Base-by-base conservation (phyloP, 345 rosid species). In the Aurinia saxatilis region DNA sequence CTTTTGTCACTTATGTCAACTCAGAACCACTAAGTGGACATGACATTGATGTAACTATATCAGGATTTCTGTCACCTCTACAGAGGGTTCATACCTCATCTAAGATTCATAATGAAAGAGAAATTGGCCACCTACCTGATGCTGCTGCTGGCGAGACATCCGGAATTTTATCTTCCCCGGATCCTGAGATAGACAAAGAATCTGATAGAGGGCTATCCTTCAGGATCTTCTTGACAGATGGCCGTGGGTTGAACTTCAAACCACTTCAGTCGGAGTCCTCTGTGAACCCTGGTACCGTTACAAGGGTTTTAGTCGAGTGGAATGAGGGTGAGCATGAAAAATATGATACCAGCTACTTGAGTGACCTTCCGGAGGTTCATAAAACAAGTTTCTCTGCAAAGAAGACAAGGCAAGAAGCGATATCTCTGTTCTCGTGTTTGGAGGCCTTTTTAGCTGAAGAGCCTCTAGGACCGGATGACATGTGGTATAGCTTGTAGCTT, bases 401-500 rank as follows among this genome's bases (percentile, higher is more conserved):
- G 77, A 90, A 90, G 74, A 86, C 96, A 52, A 82, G 86, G 58
- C 96, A 85, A 72, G 99, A 93, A 80, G 87, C 88, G 45, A 82
- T 90, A 65, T 85, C 97, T 23, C 69, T 93, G 58, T 93, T 85
- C 79, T 93, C 96, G 7, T 93, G 99, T 67, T 74, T 93, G 80
- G 99, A 90, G 66, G 99, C 96, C 23, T 90, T 90, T 76, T 69
- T 93, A 84, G 87, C 85, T 36, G 99, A 93, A 72, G 99, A 93
- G 54, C 99, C 99, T 30, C 76, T 90, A 5, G 99, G 95, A 62
- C 99, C 96, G 14, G 90, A 93, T 67, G 99, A 90, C 66, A 93
- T 93, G 99, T 93, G 99, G 99, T 90, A 71, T 56, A 71, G 62
- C 41, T 70, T 13, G 12, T 48, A 21, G 4, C 69, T 31, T 39